Evolutionary conservation across 305 asterid species (phyloP).

Genomic region (Fraxinus ornus): DNA sequence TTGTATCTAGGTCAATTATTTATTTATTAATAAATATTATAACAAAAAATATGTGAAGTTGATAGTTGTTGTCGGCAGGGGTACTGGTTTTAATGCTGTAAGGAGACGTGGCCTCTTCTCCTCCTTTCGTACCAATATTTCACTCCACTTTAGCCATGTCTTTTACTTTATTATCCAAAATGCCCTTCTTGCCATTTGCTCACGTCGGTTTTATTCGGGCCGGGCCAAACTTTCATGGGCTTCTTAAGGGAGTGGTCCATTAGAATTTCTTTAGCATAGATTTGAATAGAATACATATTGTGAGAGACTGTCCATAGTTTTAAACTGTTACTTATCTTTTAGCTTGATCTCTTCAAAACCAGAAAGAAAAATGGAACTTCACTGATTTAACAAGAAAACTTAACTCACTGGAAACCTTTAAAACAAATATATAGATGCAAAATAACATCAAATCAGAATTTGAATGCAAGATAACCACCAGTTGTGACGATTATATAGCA

Average conservation of each 20-base stretch:
- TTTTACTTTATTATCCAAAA: constrained; percentile 28
- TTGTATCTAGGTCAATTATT: neutral
- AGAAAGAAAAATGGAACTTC: neutral
- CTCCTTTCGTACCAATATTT: constrained; percentile 39
- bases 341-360: neutral
- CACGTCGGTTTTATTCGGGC: constrained; percentile 23
- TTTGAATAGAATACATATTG: neutral
- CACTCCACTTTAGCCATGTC: constrained; percentile 1
- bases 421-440: neutral
- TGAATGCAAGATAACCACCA: neutral
- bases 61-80: constrained; percentile 58
- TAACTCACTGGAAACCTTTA: neutral
- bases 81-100: constrained; percentile 55
- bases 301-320: neutral
- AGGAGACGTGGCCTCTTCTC: constrained; percentile 55
- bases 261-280: neutral
- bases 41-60: constrained; percentile 20
- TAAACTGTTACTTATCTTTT: neutral
- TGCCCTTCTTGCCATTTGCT: constrained; percentile 7
- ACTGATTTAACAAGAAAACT: neutral
- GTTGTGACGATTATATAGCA: neutral
- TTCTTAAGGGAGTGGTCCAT: neutral
- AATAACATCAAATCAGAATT: neutral
- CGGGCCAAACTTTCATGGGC: constrained; percentile 9
- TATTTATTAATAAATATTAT: constrained; percentile 7